A percentile compares a stretch with the other conserved stretches of the same genome.
These are phyloP conservation scores for Eragrostis curvula DNA, from an alignment of 176 grass and related monocot species.

Conservation along the genomic window DNA sequence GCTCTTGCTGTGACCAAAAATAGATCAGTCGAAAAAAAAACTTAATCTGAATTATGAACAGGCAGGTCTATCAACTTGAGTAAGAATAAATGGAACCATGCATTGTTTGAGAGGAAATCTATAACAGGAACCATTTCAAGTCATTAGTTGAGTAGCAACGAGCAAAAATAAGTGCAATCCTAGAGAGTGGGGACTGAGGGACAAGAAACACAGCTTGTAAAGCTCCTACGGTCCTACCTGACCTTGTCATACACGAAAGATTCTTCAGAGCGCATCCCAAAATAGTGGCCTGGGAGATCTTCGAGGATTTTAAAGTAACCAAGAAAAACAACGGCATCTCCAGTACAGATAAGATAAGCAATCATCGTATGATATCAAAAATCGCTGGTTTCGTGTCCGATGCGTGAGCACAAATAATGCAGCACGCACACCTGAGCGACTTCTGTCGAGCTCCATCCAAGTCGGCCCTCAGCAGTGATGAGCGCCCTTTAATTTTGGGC, in stretches of 20 bases:
- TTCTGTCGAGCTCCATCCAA: neutral
- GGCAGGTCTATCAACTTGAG: neutral
- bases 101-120: neutral
- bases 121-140: too few relatives aligned
- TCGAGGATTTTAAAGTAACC: slow-evolving; percentile 31
- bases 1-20: neutral
- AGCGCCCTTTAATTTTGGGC: neutral
- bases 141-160: neutral
- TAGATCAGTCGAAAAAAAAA: neutral
- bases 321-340: slow-evolving; percentile 4
- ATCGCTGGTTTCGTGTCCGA: neutral
- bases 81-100: neutral
- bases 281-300: slow-evolving; percentile 17
- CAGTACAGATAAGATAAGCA: neutral
- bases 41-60: neutral
- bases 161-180: too few relatives aligned
- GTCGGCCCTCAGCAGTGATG: too few relatives aligned
- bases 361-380: neutral
- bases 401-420: too few relatives aligned
- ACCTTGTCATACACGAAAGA: slow-evolving; percentile 29
- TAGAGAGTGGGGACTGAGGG: too few relatives aligned
- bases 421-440: neutral
- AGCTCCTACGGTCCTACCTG: slow-evolving; percentile 7
- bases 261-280: neutral
- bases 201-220: neutral